Conservation (phyloP, 2,329 filamentous ascomycete species). For the Ascochyta pisi region DNA sequence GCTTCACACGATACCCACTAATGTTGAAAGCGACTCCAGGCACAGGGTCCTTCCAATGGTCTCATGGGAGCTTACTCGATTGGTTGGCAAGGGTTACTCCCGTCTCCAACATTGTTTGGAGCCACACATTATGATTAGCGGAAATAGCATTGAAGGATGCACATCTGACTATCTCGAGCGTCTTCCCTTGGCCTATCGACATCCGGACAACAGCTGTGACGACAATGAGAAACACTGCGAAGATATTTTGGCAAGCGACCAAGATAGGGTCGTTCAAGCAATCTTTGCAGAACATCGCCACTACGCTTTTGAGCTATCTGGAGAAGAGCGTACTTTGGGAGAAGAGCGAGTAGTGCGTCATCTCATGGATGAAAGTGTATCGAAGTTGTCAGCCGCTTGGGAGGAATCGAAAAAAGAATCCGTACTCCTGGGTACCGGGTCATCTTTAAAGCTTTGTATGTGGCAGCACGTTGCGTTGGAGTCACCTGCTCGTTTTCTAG, state of each 20-base stretch:
- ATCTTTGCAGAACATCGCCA: slow-evolving; percentile 19
- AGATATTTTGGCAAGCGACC: slow-evolving; percentile 8
- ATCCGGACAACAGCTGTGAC: not conserved
- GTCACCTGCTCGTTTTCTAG: slow-evolving; percentile 6
- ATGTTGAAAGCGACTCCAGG: not conserved
- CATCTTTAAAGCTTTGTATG: slow-evolving; percentile 1
- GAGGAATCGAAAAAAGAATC: not conserved
- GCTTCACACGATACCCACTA: not conserved
- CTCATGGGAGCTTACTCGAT: not conserved
- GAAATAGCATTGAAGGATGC: not conserved
- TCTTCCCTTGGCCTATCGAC: not conserved
- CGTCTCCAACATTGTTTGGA: not conserved
- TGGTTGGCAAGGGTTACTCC: not conserved
- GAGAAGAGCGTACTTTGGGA: not conserved
- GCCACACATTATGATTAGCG: not conserved
- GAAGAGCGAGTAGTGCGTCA: not conserved
- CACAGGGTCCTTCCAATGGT: not conserved
- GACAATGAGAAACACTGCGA: slow-evolving; percentile 7
- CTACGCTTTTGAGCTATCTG: slow-evolving; percentile 9
- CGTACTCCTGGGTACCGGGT: not conserved
- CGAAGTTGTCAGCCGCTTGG: not conserved
- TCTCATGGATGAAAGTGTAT: not conserved
- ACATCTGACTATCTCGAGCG: not conserved
- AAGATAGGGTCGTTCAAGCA: slow-evolving; percentile 10
- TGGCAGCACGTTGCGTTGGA: slow-evolving; percentile 4